Conservation (phyloP, 2,329 filamentous ascomycete genomes). For the Penicillium sclerotigenum region DNA sequence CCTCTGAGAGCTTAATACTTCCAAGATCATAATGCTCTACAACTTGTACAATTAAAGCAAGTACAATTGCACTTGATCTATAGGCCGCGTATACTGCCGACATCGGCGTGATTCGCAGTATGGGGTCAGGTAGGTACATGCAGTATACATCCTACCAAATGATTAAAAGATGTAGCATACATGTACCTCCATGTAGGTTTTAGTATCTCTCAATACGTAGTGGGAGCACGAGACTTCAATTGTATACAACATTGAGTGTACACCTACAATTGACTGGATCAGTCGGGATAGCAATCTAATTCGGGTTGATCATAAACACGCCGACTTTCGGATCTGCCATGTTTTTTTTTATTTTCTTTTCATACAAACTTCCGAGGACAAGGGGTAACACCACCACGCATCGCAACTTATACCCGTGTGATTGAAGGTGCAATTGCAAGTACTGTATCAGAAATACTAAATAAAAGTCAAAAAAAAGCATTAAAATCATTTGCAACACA, state of each 20-base stretch:
- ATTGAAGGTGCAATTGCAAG: not conserved
- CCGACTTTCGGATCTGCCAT: slow-evolving; percentile 7
- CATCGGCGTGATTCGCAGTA: slow-evolving; percentile 15
- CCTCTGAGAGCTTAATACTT: not conserved
- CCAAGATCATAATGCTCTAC: not conserved
- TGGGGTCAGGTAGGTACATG: slow-evolving; percentile 12
- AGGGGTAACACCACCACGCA: slow-evolving; percentile 1
- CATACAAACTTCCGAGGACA: not conserved
- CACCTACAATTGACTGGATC: slow-evolving; percentile 2
- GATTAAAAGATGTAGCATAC: not conserved
- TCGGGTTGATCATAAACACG: slow-evolving; percentile 1
- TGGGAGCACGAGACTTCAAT: not conserved
- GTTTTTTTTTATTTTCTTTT: not conserved
- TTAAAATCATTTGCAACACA: slow-evolving; percentile 3
- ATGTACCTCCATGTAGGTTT: not conserved
- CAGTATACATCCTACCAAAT: slow-evolving; percentile 12
- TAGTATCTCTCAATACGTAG: not conserved
- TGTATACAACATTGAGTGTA: not conserved
- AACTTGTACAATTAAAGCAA: not conserved
- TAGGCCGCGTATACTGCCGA: slow-evolving; percentile 4
- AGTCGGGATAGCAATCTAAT: slow-evolving; percentile 11
- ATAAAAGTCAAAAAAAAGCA: not conserved
- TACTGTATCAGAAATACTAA: not conserved
- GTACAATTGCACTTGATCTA: not conserved
- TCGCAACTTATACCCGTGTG: not conserved